Base-by-base conservation (phyloP, 805 yeast genomes). In the Spathaspora passalidarum region DNA sequence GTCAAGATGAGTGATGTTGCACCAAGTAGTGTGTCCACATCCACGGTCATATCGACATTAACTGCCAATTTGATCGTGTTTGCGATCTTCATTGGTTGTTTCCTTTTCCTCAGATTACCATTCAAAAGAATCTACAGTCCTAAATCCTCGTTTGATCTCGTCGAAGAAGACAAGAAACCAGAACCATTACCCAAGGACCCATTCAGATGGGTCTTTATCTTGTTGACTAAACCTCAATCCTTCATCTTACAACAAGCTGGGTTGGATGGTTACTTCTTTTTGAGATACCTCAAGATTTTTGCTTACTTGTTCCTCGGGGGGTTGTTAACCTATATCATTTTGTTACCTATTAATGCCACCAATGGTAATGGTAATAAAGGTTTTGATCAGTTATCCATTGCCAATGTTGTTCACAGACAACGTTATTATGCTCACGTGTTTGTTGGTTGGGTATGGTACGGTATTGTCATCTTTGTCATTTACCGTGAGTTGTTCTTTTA, bases 241-340 rank as follows among this genome's bases (percentile, higher is more conserved):
- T 87, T 87, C 58, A 74, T 91, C 45, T 80, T 92, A 48, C 82
- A 84, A 53, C 95, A 92, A 57, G 85, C 94, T 17, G 98, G 97
- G 14, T 62, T 92, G n/a, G 98, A 92, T 61, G 97, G 97, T 4
- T 92, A 88, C 69, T 84, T 94, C 60, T 92, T 91, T 63, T 67
- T 90, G 50, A 75, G 99, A 53, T 94, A 86, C 60, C 63, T 94
- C 22, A 74, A 79, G 42, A 57, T 86, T 32, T 69, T 88, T 51
- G 69, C 79, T 10, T 49, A 69, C 5, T 60, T 81, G 35, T 79
- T 82, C 47, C 45, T 61, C 38, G 50, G 49, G 39, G 72, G 81
- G 1, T 67, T 81, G 38, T 55, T 81, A 22, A 68, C 81, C 5
- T 81, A 79, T 74, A 82, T 86, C 6, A 76, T 92, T 42, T 68